These are phyloP conservation scores for Myxozyma neotropica DNA, from an alignment of 805 yeast species.

Conservation along the genomic window DNA sequence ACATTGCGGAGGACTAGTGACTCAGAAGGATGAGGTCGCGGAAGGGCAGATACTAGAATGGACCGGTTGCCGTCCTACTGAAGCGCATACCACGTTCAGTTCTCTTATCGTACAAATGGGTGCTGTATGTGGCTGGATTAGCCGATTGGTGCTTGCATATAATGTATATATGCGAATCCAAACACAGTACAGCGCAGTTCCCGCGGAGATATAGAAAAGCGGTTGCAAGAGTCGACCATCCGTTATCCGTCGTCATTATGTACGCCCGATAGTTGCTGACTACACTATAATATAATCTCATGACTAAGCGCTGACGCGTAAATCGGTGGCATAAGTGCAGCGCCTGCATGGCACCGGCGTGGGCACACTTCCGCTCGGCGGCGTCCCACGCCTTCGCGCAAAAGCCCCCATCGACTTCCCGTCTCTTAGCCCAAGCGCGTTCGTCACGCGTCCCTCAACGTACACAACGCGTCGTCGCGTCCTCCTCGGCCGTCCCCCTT, in stretches of 20 bases:
- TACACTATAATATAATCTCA: too few species aligned
- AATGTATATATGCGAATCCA: too few species aligned
- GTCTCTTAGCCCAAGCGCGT: neutral
- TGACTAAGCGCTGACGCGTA: neutral
- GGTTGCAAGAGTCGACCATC: neutral
- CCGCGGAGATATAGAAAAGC: too few species aligned
- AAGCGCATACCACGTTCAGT: neutral
- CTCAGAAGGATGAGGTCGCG: neutral
- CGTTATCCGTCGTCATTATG: too few species aligned
- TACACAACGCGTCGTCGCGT: neutral
- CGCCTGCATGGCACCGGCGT: neutral
- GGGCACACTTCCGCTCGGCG: slow-evolving; percentile 13
- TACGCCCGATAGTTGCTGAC: too few species aligned
- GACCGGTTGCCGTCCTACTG: neutral
- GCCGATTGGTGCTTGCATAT: too few species aligned
- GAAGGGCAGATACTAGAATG: neutral
- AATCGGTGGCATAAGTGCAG: neutral
- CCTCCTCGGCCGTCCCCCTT: neutral
- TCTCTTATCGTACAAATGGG: too few species aligned
- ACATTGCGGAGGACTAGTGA: neutral
- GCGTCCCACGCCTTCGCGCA: slow-evolving; percentile 10
- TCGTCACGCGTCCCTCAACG: slow-evolving; percentile 5
- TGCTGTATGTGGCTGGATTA: too few species aligned
- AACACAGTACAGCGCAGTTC: too few species aligned
- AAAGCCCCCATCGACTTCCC: slow-evolving; percentile 7